Evolutionary conservation across 257 asterid genomes (phyloP), one percentile per base, ranked within the genome.

Genomic region (Solanum dulcamara): DNA sequence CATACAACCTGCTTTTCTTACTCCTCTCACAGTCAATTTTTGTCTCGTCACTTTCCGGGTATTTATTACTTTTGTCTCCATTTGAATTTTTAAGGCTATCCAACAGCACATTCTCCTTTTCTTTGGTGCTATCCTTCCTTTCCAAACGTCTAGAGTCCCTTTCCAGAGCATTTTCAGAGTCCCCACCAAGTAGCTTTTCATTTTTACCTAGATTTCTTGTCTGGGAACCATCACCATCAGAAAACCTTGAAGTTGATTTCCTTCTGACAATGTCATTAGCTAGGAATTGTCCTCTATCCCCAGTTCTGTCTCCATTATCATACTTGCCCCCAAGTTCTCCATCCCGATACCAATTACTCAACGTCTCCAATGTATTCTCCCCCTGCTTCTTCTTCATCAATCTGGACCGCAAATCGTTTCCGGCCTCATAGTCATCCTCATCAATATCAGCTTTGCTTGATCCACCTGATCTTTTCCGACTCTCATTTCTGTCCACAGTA

Each of bases 271-370:
- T 87, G 37, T 89, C 98, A 88, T 92, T 93, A 87, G 90, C 88
- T 86, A 85, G 90, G 85, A 87, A 70, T 84, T 90, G 80, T 32
- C 89, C 93, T 86, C 92, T 91, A 88, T 88, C 90, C 89, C 87
- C 95, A 86, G 90, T 81, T 87, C 88, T 92, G 71, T 92, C 94
- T 66, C 89, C 91, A 80, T 80, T 85, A 9, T 92, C 97, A 87
- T 80, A 62, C 90, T 91, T 94, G 81, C 85, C 86, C 67, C 95
- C 98, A 83, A 85, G 89, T 87, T 97, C 97, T 72, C 95, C 98
- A 89, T 95, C 99, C 87, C 91, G 93, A 87, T 94, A 94, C 98
- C 98, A 94, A 90, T 92, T 90, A 87, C 98, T 90, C 89, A 95
- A 88, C 44, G 88, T 94, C 89, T 95, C 98, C 87, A 97, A 86